These are phyloP conservation scores for Trichoderma parareesei DNA, from an alignment of 495 filamentous ascomycete species.

Conservation along the genomic window DNA sequence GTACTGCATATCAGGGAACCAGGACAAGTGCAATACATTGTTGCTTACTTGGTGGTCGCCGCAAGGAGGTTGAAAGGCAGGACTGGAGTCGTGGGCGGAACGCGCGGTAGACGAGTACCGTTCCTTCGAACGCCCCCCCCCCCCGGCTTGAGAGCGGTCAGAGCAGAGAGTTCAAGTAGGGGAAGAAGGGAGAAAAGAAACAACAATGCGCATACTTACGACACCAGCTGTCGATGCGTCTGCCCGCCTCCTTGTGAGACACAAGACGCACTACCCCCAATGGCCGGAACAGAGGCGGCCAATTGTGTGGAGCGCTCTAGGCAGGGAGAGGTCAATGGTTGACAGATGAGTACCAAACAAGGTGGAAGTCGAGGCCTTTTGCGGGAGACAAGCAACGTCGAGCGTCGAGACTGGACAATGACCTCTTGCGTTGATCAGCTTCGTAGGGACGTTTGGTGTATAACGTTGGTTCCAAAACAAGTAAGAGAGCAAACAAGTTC, in stretches of 20 bases:
- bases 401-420: too few relatives aligned
- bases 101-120: background rate
- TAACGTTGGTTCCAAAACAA: too few relatives aligned
- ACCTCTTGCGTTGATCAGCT: too few relatives aligned
- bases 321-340: background rate
- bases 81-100: background rate
- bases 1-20: background rate
- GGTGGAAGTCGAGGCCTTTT: background rate
- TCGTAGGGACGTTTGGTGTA: too few relatives aligned
- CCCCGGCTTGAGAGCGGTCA: background rate
- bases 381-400: background rate
- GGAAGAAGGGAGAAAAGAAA: background rate
- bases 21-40: background rate
- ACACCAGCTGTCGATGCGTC: background rate
- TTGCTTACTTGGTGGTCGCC: background rate
- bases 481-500: too few relatives aligned
- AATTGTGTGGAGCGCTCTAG: background rate
- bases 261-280: background rate
- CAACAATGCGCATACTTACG: background rate
- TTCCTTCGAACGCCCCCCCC: background rate
- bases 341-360: background rate
- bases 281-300: background rate
- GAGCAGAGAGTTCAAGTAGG: background rate
- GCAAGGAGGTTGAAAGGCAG: background rate
- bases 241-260: background rate